Evolutionary conservation across 768 basidiomycete genomes (phyloP), one percentile per base, ranked within the genome.

Genomic region (Cyclocybe aegerita): DNA sequence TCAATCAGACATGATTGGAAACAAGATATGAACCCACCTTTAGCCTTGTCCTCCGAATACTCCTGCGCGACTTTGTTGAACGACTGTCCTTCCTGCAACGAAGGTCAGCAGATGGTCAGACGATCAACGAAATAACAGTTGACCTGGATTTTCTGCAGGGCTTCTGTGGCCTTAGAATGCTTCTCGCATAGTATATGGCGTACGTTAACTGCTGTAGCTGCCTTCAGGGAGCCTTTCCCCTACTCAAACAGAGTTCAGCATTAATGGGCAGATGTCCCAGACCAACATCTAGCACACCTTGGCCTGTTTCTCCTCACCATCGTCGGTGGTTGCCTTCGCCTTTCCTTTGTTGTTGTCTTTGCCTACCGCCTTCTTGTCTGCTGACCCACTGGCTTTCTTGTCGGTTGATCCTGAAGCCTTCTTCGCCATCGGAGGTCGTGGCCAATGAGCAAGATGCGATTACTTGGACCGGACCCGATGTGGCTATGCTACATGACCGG

Each of bases 61-160:
- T 92, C 91, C 61, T 91, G 86, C 4, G 91, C 91, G 32, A 92
- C 88, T 66, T 91, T 93, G 69, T 92, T 88, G 63, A 93, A 93
- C 9, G 88, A 70, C 59, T 88, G 81, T 16, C 91, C 91, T 53
- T 81, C 85, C 88, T 79, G 49, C 23, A 45, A 37, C 31, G 36
- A 54, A 31, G 40, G 39, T 43, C 37, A 40, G 34, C 5, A 36
- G 4, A 9, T 52, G 43, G 42, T 8, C 34, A 23, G 4, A 31
- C 6, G 31, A 15, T 29, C 40, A 30, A 17, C 15, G 14, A 17
- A 44, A 33, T 16, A 35, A n/a, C 23, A n/a, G 56, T 62, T 40
- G 56, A 88, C 89, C 80, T 91, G 81, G 44, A 93, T 82, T 66
- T 89, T 90, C 67, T 83, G 75, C 44, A 93, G 64, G 1, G 90